Evolutionary conservation across 768 basidiomycete species (phyloP), one percentile per base, ranked within the genome.

Genomic region (Suillus ampliporus): DNA sequence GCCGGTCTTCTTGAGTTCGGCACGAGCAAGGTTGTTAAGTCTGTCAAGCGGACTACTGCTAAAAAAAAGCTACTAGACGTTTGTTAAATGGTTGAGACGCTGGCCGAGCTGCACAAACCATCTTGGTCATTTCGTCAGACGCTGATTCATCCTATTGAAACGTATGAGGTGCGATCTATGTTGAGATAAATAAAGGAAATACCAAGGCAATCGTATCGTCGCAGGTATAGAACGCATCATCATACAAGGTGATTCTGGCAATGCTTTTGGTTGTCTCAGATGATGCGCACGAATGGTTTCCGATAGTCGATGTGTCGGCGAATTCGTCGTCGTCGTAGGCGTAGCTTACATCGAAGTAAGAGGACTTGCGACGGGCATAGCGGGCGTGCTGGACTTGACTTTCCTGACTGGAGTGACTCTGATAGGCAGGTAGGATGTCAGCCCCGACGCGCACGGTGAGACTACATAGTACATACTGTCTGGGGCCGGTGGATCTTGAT

Each of bases 1-100:
- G 23, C 74, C 74, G 5, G 70, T 66, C 47, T 68, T 75, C 64
- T 74, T 75, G 10, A 74, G 46, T 31, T 74, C 74, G 50, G 64
- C 65, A 35, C 73, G 64, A 2, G 74, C 73, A 57, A 74, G 51
- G 2, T 66, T 67, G 43, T 74, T 72, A 1, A 74, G 71, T 14
- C 73, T 72, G 51, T 74, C 73, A 57, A 74, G 46, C 4, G 74
- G 73, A 61, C 73, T 74, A 35, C 59, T 63, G 2, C 61, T 64
- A 61, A 64, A 31, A 4, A 31, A 51, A n/a, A 51, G 44, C 58
- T 76, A 37, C 72, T 74, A 57, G 15, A 10, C 15, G 15, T 51
- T 51, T 19, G 19, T 53, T 31, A 14, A 53, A 5, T 51, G 3
- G 40, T 3, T 68, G n/a, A 73, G 69, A 54, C 17, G 6, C 4